Percentiles rank a stretch among this genome's conserved stretches.
These are phyloP conservation scores for Ogataea philodendri DNA, from an alignment of 805 yeast genomes.

Conservation along the genomic window DNA sequence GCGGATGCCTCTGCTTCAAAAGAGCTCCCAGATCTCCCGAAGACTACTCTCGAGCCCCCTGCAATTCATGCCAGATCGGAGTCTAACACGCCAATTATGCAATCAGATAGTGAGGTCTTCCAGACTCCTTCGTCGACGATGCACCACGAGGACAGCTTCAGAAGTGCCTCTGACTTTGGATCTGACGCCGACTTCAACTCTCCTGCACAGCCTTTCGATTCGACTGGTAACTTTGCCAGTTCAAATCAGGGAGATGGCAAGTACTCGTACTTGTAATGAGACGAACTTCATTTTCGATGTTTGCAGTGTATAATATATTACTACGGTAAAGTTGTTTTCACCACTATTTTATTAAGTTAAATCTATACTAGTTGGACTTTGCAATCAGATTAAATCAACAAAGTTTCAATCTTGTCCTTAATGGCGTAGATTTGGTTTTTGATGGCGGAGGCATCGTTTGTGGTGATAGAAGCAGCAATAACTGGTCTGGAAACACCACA, in stretches of 20 bases:
- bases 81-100: conserved; percentile 23
- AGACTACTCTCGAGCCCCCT: conserved; percentile 4
- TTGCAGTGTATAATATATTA: too few species aligned
- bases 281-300: too few species aligned
- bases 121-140: conserved; percentile 8
- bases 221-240: conserved; percentile 7
- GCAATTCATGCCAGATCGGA: conserved; percentile 19
- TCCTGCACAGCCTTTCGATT: conserved; percentile 17
- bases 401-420: conserved; percentile 98
- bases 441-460: conserved; percentile 97
- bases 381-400: conserved; percentile 66
- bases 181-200: conserved; percentile 12
- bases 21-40: too few species aligned
- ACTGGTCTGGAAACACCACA: conserved; percentile 99
- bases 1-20: too few species aligned
- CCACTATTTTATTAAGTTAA: not conserved
- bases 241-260: conserved; percentile 1
- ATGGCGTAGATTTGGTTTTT: conserved; percentile 95
- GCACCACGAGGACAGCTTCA: conserved; percentile 13
- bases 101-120: conserved; percentile 7
- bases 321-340: not conserved
- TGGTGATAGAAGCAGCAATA: conserved; percentile 96
- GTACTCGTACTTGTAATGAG: conserved; percentile 11
- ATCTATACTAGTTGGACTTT: too few species aligned
- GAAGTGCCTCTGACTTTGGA: conserved; percentile 13